These are phyloP conservation scores for Atkinsonella hypoxylon DNA, from an alignment of 2,329 filamentous ascomycete genomes.

Conservation along the genomic window DNA sequence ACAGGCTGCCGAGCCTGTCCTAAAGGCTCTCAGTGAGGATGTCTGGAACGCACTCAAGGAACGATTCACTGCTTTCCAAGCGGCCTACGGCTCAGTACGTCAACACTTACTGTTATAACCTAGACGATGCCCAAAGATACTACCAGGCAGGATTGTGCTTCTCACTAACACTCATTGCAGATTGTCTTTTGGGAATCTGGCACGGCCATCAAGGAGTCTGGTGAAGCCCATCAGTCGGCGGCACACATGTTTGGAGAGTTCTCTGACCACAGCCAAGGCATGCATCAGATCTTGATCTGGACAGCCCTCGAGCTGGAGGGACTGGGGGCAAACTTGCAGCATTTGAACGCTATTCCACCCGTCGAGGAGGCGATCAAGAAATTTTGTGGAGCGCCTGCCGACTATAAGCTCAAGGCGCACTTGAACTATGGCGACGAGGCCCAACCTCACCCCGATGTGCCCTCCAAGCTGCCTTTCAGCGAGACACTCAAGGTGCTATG, in stretches of 20 bases:
- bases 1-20: conserved; percentile 31
- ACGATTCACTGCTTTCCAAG: conserved; percentile 11
- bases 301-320: conserved; percentile 72
- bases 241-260: conserved; percentile 69
- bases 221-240: conserved; percentile 54
- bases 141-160: no score
- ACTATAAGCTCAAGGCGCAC: conserved; percentile 72
- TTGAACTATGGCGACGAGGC: conserved; percentile 65
- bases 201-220: conserved; percentile 56
- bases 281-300: conserved; percentile 71
- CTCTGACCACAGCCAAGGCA: conserved; percentile 66
- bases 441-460: conserved; percentile 48
- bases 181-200: conserved; percentile 56
- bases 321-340: conserved; percentile 79
- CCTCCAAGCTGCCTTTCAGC: conserved; percentile 31
- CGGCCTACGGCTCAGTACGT: conserved; percentile 31
- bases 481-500: conserved; percentile 10
- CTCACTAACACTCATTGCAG: conserved; percentile 36
- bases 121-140: no score
- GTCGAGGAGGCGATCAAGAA: conserved; percentile 59
- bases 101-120: no score
- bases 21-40: conserved; percentile 21
- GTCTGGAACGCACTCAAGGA: conserved; percentile 12
- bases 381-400: conserved; percentile 56
- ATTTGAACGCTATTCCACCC: conserved; percentile 71